These are phyloP conservation scores for Tetradesmus obliquus DNA, from an alignment of 139 green algal genomes.

Conservation along the genomic window DNA sequence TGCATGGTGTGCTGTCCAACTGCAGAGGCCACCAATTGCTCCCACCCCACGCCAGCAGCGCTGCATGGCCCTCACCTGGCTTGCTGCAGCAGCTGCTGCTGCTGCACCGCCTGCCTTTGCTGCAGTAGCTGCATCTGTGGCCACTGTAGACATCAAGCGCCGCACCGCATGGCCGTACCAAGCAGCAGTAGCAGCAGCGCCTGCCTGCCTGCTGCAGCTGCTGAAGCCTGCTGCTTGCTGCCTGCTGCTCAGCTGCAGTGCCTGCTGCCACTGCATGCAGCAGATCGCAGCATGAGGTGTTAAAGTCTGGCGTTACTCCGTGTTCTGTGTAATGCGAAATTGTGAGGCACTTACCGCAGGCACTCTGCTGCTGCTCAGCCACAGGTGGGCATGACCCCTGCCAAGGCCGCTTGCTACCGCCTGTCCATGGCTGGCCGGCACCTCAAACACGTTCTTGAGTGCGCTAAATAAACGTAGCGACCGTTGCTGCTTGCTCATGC, in stretches of 20 bases:
- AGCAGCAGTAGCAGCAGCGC: neutral
- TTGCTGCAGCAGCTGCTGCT: slow-evolving; percentile 11
- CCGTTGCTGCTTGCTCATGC: slow-evolving; percentile 3
- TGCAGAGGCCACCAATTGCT: neutral
- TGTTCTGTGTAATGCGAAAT: too few relatives aligned
- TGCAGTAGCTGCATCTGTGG: neutral
- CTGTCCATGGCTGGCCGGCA: neutral
- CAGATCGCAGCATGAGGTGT: neutral
- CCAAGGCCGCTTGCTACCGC: neutral
- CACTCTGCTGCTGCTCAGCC: slow-evolving; percentile 15
- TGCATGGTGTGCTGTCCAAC: neutral
- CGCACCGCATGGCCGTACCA: slow-evolving; percentile 27
- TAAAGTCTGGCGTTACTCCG: too few relatives aligned
- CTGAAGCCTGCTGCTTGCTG: neutral
- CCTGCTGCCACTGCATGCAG: slow-evolving; percentile 15
- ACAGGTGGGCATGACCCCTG: slow-evolving; percentile 4
- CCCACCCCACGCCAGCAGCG: too few relatives aligned
- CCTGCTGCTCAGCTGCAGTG: neutral
- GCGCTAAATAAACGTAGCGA: neutral
- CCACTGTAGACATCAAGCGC: neutral
- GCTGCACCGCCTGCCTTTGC: neutral
- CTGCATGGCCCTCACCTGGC: neutral
- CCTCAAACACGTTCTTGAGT: neutral
- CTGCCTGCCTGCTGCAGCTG: neutral
- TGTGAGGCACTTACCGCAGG: neutral